Base-by-base conservation (phyloP, 2,329 filamentous ascomycete species). In the Knufia fluminis region DNA sequence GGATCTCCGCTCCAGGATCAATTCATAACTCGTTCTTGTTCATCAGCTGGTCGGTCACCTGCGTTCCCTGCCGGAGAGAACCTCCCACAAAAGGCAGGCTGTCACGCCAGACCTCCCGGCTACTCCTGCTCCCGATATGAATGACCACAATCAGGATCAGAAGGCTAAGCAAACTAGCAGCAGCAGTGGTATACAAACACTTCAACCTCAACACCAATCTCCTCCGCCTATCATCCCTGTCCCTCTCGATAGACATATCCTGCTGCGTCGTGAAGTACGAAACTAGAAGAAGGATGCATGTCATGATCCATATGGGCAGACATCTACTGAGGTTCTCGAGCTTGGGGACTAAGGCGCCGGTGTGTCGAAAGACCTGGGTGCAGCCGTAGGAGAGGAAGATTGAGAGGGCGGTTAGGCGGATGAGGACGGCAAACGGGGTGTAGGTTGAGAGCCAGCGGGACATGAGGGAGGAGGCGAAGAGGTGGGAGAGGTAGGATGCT, bases 391-490 rank as follows among this genome's bases (percentile, higher is more conserved):
- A 58, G 4, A 59, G 52, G 22, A 57, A 17, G 17, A 59, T 58
- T 2, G 55, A 58, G 2, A 59, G 44, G 23, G 52, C 54, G 53
- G 52, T 54, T 39, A 92, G 81, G 44, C 86, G 85, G 51, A 92
- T 82, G 53, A 90, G 79, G 41, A 87, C 88, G 44, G 86, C 86
- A 58, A 68, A 63, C 33, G 86, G 85, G 12, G 86, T 88, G 68
- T 91, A 92, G 65, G 89, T 84, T 58, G 91, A 75, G 59, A 92
- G 82, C 86, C 84, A 59, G 26, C 57, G 52, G 10, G 57, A 49
- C 57, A 59, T 59, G 33, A 59, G 50, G 4, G 57, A 59, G 7
- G 57, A 59, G 4, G 54, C 54, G 44, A 59, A 58, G 40, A 59
- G 35, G 49, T 59, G 57, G 4, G 57, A 52, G 3, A 59, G 50